These are phyloP conservation scores for Cryptosporidium xiaoi DNA, from an alignment of 169 alveolate genomes.

Conservation along the genomic window DNA sequence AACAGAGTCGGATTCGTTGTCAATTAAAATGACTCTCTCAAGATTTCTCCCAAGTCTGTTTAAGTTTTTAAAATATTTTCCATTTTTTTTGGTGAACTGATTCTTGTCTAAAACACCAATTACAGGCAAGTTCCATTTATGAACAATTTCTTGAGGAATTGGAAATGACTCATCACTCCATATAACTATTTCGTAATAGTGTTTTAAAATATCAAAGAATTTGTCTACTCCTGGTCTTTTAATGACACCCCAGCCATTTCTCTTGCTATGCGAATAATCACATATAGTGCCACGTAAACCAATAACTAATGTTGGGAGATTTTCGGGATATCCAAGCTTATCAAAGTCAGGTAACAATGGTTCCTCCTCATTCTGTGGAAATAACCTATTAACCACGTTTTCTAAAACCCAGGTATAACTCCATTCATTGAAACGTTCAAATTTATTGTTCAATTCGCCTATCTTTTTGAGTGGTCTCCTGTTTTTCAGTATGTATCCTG, in stretches of 20 bases:
- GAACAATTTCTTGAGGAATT: constrained; percentile 87
- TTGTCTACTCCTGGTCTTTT: constrained; percentile 93
- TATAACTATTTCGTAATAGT: constrained; percentile 92
- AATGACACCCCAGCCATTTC: constrained; percentile 89
- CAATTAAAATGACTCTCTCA: constrained; percentile 86
- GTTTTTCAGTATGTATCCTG: neutral
- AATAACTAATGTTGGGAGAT: constrained; percentile 90
- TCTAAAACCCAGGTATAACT: constrained; percentile 24
- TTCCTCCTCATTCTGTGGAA: constrained; percentile 80
- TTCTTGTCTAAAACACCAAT: constrained; percentile 89
- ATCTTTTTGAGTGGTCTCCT: neutral
- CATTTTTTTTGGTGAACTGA: constrained; percentile 84
- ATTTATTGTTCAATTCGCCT: neutral
- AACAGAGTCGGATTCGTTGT: constrained; percentile 81
- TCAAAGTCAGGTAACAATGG: constrained; percentile 90
- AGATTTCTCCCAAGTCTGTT: constrained; percentile 87
- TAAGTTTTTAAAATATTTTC: constrained; percentile 83
- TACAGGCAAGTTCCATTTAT: constrained; percentile 91
- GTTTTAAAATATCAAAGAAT: constrained; percentile 86
- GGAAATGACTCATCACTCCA: constrained; percentile 93
- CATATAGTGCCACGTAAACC: constrained; percentile 89
- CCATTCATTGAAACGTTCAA: constrained; percentile 71
- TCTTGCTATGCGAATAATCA: constrained; percentile 86
- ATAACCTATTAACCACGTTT: constrained; percentile 69
- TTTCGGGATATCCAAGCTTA: constrained; percentile 89